Evolutionary conservation across 2,329 filamentous ascomycete genomes (phyloP), one percentile per base, ranked within the genome.

Genomic region (Fusarium falciforme): DNA sequence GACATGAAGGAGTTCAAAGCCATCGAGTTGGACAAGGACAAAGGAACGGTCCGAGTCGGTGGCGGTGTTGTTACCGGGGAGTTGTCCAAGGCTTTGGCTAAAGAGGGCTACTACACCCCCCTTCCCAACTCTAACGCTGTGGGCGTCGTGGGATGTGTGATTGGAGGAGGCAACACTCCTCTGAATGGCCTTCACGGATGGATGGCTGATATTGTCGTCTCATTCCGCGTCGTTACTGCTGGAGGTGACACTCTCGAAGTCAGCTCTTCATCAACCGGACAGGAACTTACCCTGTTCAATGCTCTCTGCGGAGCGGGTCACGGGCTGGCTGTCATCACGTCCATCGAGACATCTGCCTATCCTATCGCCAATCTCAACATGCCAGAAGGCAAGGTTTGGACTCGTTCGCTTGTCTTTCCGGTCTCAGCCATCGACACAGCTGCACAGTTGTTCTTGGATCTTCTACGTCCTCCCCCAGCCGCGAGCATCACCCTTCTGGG

Each of bases 291-390:
- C 1, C 68, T 84, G 0, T 84, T 81, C 70, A 68, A 80, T 11
- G 73, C 74, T 3, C 70, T 84, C 1, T 74, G 81, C 17, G 82
- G 82, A 3, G 81, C 78, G 7, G 82, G 82, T 1, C 80, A 81
- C 25, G 82, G 83, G 0, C 61, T 84, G 0, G 78, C 80, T 2
- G 75, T 83, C 6, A 74, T 84, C 11, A 79, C 78, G 0, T 71
- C 78, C n/a, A 35, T 80, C 0, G 82, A 74, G 0, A 71, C 82
- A 10, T 66, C 65, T 0, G 72, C 64, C 0, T 81, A 77, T 20
- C 72, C 74, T 6, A 67, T 84, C 0, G 64, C 76, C 0, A 36
- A 42, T 6, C 76, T 84, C 9, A 55, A 69, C n/a, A 66, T 84
- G 60, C 61, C 73, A 0, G 76, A 79, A 1, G 62, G 79, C 47